Evolutionary conservation across 108 stramenopile genomes (phyloP), one percentile per base, ranked within the genome.

Genomic region (Cyclotella distinguenda): DNA sequence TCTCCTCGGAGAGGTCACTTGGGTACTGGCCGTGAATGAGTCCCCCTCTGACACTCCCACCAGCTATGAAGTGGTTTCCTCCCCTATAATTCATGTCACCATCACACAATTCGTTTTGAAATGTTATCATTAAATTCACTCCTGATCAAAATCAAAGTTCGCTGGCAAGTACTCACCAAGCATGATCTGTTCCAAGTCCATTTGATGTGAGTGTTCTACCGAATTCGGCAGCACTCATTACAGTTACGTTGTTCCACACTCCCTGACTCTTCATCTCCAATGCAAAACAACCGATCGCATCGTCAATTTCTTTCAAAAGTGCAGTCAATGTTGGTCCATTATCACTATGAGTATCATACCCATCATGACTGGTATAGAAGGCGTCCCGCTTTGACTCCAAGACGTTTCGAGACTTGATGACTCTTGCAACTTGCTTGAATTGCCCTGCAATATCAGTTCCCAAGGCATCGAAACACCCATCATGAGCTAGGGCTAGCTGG

Each of bases 11-110:
- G 25, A 87, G 49, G 36, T 79, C 70, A 19, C 36, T 23, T 11
- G 84, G 86, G 67, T 84, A 87, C 10, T 75, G 22, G 12, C 86
- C 83, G n/a, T 72, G 70, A 36, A 83, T 75, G 19, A 64, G 42
- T 10, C 82, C 77, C 15, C 86, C 83, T 31, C 70, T 67, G 1
- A 84, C 78, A 43, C 35, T 47, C 12, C 86, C 86, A 33, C 82
- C 82, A 39, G 68, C 27, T 6, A 78, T 32, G 30, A 71, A 66
- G 31, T 71, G 58, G 23, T 77, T 70, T 13, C 70, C 56, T 25
- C 56, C 39, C 56, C n/a, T n/a, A n/a, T n/a, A n/a, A n/a, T n/a
- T n/a, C n/a, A n/a, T n/a, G n/a, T n/a, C n/a, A n/a, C n/a, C n/a
- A n/a, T n/a, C n/a, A n/a, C n/a, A n/a, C n/a, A n/a, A n/a, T n/a